Base-by-base conservation (phyloP, 352 stramenopile genomes). In the Peronospora farinosa region DNA sequence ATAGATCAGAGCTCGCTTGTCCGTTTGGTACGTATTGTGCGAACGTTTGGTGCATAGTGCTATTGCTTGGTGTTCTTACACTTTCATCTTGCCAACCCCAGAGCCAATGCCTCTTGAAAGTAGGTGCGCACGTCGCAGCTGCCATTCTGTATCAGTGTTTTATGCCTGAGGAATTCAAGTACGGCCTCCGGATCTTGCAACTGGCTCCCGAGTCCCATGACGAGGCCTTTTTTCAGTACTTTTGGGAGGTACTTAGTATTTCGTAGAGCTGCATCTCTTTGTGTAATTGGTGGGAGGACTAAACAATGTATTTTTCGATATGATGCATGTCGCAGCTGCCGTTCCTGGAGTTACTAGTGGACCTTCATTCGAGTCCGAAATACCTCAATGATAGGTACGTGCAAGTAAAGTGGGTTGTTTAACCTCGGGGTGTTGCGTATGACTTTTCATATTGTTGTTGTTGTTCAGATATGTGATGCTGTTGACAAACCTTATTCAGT, bases 61-160 rank as follows among this genome's bases (percentile, higher is more conserved):
- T 44, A 15, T 8, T 47, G 46, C 15, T 31, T 37, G 9, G n/a
- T 27, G 16, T 61, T 9, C 39, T 68, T 2, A 62, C 33, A 31
- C 42, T 12, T 44, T 47, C 35, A 33, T 16, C 13, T 5, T 45
- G 12, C 13, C 5, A 33, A 21, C 39, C 7, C n/a, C 57, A 90
- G 77, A 91, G 75, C 40, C 77, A 90, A 64, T 92, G 82, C 53
- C 74, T 92, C 9, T 67, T 90, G 30, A 88, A 92, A 65, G 55
- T 86, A 23, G 77, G 78, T n/a, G 76, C 77, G n/a, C 75, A 86
- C 32, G 75, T 85, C 31, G 76, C 82, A 32, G 82, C 82, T n/a
- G 77, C 82, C 12, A 79, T 92, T 49, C 59, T 92, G 11, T 92
- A 92, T 54, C 82, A 92, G 55, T 89, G 71, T 47, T 90, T 92